Base-by-base conservation (phyloP, 805 yeast species). In the Ogataea minuta region DNA sequence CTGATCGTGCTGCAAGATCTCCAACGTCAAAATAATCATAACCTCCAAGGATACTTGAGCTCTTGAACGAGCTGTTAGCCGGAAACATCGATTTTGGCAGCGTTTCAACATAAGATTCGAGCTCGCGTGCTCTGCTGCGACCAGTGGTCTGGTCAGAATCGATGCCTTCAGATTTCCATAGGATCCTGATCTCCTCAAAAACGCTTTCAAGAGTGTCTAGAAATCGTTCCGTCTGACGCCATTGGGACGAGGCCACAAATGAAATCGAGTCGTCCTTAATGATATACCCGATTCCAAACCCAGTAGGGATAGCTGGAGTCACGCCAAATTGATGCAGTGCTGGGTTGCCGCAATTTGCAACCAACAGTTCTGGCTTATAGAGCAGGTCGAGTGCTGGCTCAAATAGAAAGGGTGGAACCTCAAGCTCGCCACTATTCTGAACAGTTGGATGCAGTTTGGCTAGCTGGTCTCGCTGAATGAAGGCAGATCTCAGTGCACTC, bases 11-110 rank as follows among this genome's bases (percentile, higher is more conserved):
- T 30, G 68, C 71, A 29, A 76, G 67, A 10, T 75, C 78, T 2
- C 74, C 77, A 59, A 76, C 74, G 54, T 77, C 81, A 45, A 77
- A 77, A 49, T 76, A 77, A 28, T 79, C 81, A 49, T 77, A 77
- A 2, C 81, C 82, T 23, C 82, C 82, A 37, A 77, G 56, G 61
- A 72, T 49, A 54, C 65, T 48, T 46, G 64, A 47, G 44, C 60
- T 39, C 11, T 37, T 34, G 19, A 25, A 32, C 8, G 60, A 49
- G 37, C 54, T 53, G 39, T 54, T 69, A 38, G 59, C 52, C 31
- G 43, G 54, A 41, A 59, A 36, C 50, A 60, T 31, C 8, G 61
- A 53, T 62, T 53, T 54, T 20, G 67, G 70, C 20, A 57, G 53
- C 9, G 64, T 62, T 15, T 50, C 53, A 37, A 49, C 59, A 49